Percentiles rank a stretch among this genome's conserved stretches.
Evolutionary conservation across 2,329 filamentous ascomycete genomes (phyloP).

Genomic region (Zasmidium citrigriseum): DNA sequence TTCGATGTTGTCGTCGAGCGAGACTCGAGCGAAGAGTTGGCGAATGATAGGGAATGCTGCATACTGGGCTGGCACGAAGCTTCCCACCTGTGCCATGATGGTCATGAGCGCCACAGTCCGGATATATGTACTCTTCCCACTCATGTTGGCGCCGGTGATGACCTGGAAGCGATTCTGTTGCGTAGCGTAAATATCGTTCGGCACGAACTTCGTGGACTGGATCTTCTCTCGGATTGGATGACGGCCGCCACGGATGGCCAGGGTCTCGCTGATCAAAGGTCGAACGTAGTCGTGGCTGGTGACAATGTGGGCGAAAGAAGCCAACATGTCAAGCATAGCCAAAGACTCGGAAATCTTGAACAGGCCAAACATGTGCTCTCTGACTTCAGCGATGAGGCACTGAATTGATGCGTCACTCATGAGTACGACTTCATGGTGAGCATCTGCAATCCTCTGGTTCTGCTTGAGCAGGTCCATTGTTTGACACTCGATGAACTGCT

Average conservation of each 20-base stretch:
- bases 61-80: constrained; percentile 83
- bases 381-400: constrained; percentile 70
- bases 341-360: constrained; percentile 87
- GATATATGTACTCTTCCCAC: constrained; percentile 95
- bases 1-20: constrained; percentile 84
- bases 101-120: constrained; percentile 78
- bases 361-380: constrained; percentile 68
- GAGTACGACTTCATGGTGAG: constrained; percentile 78
- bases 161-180: constrained; percentile 84
- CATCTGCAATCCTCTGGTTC: constrained; percentile 71
- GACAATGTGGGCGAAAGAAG: constrained; percentile 73
- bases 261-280: constrained; percentile 66
- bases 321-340: constrained; percentile 70
- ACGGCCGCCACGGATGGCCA: constrained; percentile 72
- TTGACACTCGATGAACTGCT: constrained; percentile 80
- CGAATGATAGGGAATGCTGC: constrained; percentile 78
- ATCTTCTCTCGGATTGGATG: constrained; percentile 80
- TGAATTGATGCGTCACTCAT: constrained; percentile 77
- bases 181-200: constrained; percentile 87
- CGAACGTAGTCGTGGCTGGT: constrained; percentile 67
- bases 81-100: constrained; percentile 92
- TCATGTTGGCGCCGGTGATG: constrained; percentile 97
- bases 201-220: constrained; percentile 69
- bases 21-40: constrained; percentile 84
- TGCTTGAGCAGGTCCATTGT: constrained; percentile 82